Evolutionary conservation across 768 basidiomycete genomes (phyloP).

Genomic region (Lyophyllum semitale): DNA sequence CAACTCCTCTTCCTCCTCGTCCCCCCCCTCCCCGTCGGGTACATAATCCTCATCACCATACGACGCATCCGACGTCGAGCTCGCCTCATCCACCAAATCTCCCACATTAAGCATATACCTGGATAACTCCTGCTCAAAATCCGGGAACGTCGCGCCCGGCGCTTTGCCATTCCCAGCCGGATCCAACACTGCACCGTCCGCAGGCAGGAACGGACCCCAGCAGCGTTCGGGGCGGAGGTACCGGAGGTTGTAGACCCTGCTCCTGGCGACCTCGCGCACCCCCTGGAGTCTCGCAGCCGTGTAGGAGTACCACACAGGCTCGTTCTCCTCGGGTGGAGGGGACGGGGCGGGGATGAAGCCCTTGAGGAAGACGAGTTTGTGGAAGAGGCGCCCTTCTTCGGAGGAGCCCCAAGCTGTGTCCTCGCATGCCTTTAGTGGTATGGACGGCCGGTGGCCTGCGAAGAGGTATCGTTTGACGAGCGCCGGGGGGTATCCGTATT

Average conservation of each 20-base stretch:
- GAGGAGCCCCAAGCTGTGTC: constrained; percentile 26
- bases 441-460: constrained; percentile 9
- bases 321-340: neutral
- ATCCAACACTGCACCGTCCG: neutral
- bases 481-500: constrained; percentile 33
- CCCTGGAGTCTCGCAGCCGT: neutral
- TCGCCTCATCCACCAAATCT: constrained; percentile 2
- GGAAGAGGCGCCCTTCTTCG: constrained; percentile 36
- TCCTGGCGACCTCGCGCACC: constrained; percentile 32
- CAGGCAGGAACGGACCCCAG: constrained; percentile 39
- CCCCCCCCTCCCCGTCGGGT: constrained; percentile 11
- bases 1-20: constrained; percentile 18
- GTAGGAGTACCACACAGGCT: neutral
- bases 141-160: constrained; percentile 4
- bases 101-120: constrained; percentile 11
- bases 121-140: constrained; percentile 16
- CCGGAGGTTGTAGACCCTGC: constrained; percentile 36
- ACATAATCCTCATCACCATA: constrained; percentile 21
- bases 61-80: constrained; percentile 2
- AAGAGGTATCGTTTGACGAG: constrained; percentile 27
- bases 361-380: constrained; percentile 43
- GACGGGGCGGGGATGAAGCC: constrained; percentile 38
- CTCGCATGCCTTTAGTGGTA: constrained; percentile 14
- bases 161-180: neutral
- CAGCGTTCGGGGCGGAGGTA: constrained; percentile 31